These are phyloP conservation scores for Hygrophoropsis aurantiaca DNA, from an alignment of 768 basidiomycete genomes.

Conservation along the genomic window DNA sequence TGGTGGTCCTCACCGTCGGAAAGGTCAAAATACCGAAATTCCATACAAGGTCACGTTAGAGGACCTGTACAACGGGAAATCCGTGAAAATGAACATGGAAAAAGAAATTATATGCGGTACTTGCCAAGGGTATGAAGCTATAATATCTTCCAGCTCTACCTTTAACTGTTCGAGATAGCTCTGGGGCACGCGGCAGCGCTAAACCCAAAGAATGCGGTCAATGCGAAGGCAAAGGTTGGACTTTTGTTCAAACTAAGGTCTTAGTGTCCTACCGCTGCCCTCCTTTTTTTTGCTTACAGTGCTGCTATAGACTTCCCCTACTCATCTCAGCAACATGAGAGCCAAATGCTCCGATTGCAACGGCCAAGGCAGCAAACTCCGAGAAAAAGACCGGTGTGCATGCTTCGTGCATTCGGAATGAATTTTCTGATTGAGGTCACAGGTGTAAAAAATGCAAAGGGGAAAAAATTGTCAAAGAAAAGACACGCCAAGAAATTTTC, in stretches of 20 bases:
- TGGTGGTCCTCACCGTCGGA: conserved; percentile 44
- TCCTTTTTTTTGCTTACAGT: not conserved
- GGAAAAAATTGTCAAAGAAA: conserved; percentile 78
- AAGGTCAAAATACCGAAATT: conserved; percentile 73
- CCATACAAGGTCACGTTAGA: conserved; percentile 86
- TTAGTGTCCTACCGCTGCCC: not conserved
- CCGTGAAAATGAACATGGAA: conserved; percentile 86
- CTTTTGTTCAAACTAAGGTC: conserved; percentile 56
- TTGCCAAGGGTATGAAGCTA: conserved; percentile 72
- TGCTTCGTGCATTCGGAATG: not conserved
- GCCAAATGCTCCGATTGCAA: conserved; percentile 67
- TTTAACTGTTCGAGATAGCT: conserved; percentile 40
- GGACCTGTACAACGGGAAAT: conserved; percentile 91
- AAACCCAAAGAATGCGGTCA: conserved; percentile 79
- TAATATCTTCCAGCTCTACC: conserved; percentile 7
- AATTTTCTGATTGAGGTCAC: conserved; percentile 8
- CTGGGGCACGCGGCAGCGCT: conserved; percentile 80
- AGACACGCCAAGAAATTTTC: conserved; percentile 83
- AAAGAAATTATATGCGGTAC: conserved; percentile 73
- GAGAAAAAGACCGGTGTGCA: conserved; percentile 79
- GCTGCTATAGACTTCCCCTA: conserved; percentile 39
- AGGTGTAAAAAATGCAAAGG: conserved; percentile 98
- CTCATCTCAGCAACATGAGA: conserved; percentile 50
- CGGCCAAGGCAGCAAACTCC: conserved; percentile 67
- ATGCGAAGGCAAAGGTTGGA: conserved; percentile 87